Evolutionary conservation across 768 basidiomycete species (phyloP).

Genomic region (Amanita muscaria): DNA sequence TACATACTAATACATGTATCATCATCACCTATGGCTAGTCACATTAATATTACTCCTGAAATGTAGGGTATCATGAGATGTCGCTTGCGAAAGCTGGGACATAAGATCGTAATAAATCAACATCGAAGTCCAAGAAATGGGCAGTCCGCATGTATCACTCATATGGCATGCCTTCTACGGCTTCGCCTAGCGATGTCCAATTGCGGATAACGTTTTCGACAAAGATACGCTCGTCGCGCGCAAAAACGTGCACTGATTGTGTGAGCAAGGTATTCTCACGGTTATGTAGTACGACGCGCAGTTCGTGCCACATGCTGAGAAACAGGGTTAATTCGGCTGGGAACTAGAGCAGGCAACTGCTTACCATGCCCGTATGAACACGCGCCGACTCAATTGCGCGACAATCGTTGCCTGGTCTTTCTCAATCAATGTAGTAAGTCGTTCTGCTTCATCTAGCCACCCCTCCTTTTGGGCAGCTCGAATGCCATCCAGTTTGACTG

Average conservation of each 20-base stretch:
- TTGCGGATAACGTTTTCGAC: slow-evolving; percentile 52
- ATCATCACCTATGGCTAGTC: too few relatives aligned
- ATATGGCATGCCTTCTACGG: slow-evolving; percentile 76
- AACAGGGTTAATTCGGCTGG: not conserved
- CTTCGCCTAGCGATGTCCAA: slow-evolving; percentile 67
- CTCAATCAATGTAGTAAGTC: slow-evolving; percentile 61
- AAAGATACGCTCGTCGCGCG: slow-evolving; percentile 65
- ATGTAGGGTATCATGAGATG: not conserved
- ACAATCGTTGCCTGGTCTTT: slow-evolving; percentile 79
- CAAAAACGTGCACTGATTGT: slow-evolving; percentile 62
- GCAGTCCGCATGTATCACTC: slow-evolving; percentile 39
- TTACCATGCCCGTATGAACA: slow-evolving; percentile 84
- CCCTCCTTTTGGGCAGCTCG: slow-evolving; percentile 66
- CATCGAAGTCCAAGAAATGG: not conserved
- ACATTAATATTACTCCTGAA: too few relatives aligned
- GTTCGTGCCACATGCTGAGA: slow-evolving; percentile 86
- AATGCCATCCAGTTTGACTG: slow-evolving; percentile 68
- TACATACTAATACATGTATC: not conserved
- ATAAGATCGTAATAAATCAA: slow-evolving; percentile 1
- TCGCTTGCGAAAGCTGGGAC: slow-evolving; percentile 1
- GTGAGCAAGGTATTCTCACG: slow-evolving; percentile 79
- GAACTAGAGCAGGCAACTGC: too few relatives aligned
- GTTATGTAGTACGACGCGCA: slow-evolving; percentile 88
- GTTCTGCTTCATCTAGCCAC: slow-evolving; percentile 84
- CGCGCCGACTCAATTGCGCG: slow-evolving; percentile 63